Evolutionary conservation across 1,139 yeast species (phyloP).

Genomic region (Zygosaccharomyces sapae): DNA sequence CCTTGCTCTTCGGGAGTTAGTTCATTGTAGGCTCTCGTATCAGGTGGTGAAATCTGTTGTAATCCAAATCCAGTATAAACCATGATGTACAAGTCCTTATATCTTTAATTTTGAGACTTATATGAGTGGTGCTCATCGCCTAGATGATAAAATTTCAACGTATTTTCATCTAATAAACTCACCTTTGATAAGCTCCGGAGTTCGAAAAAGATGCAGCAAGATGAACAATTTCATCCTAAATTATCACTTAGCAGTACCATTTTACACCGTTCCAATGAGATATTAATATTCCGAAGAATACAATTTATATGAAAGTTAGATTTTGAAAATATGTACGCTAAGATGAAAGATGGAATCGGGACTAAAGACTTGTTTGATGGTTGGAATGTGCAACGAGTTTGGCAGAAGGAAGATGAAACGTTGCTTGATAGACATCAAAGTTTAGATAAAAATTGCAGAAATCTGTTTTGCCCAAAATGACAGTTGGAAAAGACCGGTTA

Average conservation of each 20-base stretch:
- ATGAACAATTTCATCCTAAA: neutral
- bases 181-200: neutral
- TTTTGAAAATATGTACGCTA: conserved; percentile 6
- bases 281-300: neutral
- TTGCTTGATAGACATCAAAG: conserved; percentile 14
- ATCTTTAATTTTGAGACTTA: neutral
- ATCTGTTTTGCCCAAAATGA: conserved; percentile 13
- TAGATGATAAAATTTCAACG: neutral
- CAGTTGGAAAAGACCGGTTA: conserved; percentile 14
- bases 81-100: conserved; percentile 25
- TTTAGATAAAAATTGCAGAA: conserved; percentile 21
- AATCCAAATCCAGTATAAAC: conserved; percentile 41
- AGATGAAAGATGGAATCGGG: conserved; percentile 10
- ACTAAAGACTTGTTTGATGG: conserved; percentile 22
- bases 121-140: conserved; percentile 3
- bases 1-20: conserved; percentile 94
- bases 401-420: conserved; percentile 23
- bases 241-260: neutral
- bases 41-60: conserved; percentile 37
- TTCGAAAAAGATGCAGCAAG: neutral
- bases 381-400: conserved; percentile 13
- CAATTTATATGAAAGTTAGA: neutral
- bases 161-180: conserved; percentile 2
- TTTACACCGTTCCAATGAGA: neutral
- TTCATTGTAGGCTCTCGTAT: conserved; percentile 52